Evolutionary conservation across 2,329 filamentous ascomycete genomes (phyloP), one percentile per base, ranked within the genome.

Genomic region (Monosporascus cannonballus): DNA sequence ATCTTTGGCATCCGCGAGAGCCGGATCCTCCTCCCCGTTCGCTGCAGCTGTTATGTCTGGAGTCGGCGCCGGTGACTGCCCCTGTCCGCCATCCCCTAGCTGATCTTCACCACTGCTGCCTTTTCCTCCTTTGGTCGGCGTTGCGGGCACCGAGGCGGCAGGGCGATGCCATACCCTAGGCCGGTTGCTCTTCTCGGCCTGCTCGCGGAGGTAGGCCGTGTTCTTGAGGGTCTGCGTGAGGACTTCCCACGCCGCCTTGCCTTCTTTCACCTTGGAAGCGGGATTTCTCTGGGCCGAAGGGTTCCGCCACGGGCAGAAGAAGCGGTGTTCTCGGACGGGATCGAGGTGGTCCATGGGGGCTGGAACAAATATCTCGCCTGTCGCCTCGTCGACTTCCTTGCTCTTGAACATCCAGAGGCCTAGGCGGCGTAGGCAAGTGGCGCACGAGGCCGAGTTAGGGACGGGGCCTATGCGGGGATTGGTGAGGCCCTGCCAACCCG

Each of bases 401-500:
- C 85, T 86, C 64, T 85, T 87, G 68, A 96, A 97, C 76, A 99
- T 87, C 94, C 94, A 99, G 2, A 99, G 77, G 0, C 94, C 94
- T 0, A 97, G 76, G 1, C 92, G 84, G 54, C 94, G 85, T 64
- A 96, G 88, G 67, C 94, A 99, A 20, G 90, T 89, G 54, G 86
- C 80, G 69, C 94, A 99, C 4, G 84, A 85, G 6, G 89, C 85
- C 17, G 93, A 81, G 55, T 90, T 87, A 41, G 86, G 83, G 22
- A 87, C 81, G 1, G 83, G 70, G 65, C 85, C 69, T 62, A 84
- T 71, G 65, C 77, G 71, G 14, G 72, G 58, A 59, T 81, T 78
- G 6, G 71, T 73, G 3, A 84, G 73, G n/a, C 83, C 84, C 62
- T 90, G 83, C 89, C 89, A 93, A 36, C 89, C 89, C 54, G 87